These are phyloP conservation scores for Termitomyces sp. DNA, from an alignment of 768 basidiomycete species.

Conservation along the genomic window DNA sequence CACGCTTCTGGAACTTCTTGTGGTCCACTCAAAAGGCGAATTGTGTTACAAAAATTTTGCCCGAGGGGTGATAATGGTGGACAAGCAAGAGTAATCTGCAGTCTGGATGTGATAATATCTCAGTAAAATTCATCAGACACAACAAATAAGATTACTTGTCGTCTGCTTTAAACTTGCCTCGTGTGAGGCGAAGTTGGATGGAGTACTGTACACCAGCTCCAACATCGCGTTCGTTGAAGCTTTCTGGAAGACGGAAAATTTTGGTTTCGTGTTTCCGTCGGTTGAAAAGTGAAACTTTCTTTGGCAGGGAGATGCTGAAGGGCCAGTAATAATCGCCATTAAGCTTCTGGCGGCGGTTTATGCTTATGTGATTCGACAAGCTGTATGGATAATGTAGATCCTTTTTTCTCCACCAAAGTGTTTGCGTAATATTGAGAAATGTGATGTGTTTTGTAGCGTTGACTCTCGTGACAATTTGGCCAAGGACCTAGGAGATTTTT, in stretches of 20 bases:
- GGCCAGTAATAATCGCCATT: constrained; percentile 30
- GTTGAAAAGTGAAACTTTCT: constrained; percentile 20
- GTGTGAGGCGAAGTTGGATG: constrained; percentile 22
- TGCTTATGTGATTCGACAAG: not conserved
- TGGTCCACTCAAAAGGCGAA: constrained; percentile 29
- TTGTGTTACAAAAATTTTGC: constrained; percentile 27
- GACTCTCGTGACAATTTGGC: constrained; percentile 33
- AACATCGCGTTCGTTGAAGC: constrained; percentile 31
- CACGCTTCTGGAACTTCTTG: constrained; percentile 34
- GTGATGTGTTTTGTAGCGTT: constrained; percentile 24
- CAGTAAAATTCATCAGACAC: not conserved
- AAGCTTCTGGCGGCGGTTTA: constrained; percentile 22
- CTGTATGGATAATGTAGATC: constrained; percentile 18
- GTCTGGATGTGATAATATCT: constrained; percentile 13
- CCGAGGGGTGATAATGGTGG: constrained; percentile 29
- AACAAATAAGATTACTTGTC: constrained; percentile 19
- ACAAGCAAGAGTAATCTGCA: constrained; percentile 24
- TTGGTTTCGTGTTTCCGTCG: constrained; percentile 14
- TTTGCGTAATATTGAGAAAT: constrained; percentile 27
- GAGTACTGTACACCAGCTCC: constrained; percentile 32
- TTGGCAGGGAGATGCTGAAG: constrained; percentile 33
- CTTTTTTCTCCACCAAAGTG: constrained; percentile 31
- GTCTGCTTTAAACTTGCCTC: constrained; percentile 27
- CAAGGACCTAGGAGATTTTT: constrained; percentile 21
- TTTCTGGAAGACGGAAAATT: constrained; percentile 28